Evolutionary conservation across 2,329 filamentous ascomycete species (phyloP).

Genomic region (Talaromyces sp.): DNA sequence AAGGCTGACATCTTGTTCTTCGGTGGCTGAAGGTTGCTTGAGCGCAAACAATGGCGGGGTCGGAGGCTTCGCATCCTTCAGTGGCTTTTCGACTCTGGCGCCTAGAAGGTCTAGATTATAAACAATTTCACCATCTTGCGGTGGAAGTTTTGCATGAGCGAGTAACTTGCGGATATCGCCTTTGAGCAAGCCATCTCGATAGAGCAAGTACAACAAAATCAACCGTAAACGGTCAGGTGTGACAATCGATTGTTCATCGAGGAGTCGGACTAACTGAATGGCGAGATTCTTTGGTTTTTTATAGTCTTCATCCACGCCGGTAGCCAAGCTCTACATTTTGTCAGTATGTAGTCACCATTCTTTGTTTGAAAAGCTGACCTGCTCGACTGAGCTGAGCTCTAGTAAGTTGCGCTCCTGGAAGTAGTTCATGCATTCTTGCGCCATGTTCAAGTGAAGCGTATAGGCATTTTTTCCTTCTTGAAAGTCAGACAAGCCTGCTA

Average conservation of each 20-base stretch:
- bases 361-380: slow-evolving; percentile 45
- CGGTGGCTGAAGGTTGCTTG: slow-evolving; percentile 54
- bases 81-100: slow-evolving; percentile 64
- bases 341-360: not conserved
- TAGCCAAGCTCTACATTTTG: slow-evolving; percentile 64
- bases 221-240: slow-evolving; percentile 76
- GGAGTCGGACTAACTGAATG: slow-evolving; percentile 77
- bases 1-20: slow-evolving; percentile 76
- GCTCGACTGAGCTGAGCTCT: slow-evolving; percentile 84
- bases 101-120: slow-evolving; percentile 77
- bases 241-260: slow-evolving; percentile 76
- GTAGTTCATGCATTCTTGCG: slow-evolving; percentile 91
- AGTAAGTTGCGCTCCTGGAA: slow-evolving; percentile 82
- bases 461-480: slow-evolving; percentile 95
- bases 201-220: slow-evolving; percentile 80
- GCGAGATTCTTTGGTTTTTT: slow-evolving; percentile 86
- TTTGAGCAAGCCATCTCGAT: slow-evolving; percentile 76
- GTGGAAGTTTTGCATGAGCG: slow-evolving; percentile 74
- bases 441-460: slow-evolving; percentile 92
- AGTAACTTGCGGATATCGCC: slow-evolving; percentile 83
- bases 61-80: slow-evolving; percentile 73
- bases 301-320: slow-evolving; percentile 87
- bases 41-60: slow-evolving; percentile 67
- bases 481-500: slow-evolving; percentile 90
- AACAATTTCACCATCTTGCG: slow-evolving; percentile 68